A percentile compares a stretch with the other conserved stretches of the same genome.
Conservation (phyloP, 2,329 filamentous ascomycete species). For the Cadophora gregata region DNA sequence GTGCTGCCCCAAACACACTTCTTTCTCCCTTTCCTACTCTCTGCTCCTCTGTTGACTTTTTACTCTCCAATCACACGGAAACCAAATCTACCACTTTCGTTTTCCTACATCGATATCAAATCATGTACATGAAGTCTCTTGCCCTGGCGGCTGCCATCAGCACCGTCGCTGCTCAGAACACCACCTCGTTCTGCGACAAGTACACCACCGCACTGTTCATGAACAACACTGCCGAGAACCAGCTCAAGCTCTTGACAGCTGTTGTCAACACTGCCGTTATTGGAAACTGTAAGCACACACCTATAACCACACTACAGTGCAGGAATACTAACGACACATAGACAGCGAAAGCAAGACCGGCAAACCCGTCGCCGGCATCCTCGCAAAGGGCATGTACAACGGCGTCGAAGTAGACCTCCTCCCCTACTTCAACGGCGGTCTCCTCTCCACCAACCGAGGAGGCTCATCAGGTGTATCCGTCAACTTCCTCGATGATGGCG, state of each 20-base stretch:
- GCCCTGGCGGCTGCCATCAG: slow-evolving; percentile 5
- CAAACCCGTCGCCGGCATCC: slow-evolving; percentile 59
- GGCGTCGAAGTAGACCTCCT: slow-evolving; percentile 58
- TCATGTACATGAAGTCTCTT: slow-evolving; percentile 10
- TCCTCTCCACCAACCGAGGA: slow-evolving; percentile 58
- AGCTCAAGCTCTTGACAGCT: slow-evolving; percentile 58
- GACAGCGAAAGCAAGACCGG: slow-evolving; percentile 58
- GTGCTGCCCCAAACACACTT: neutral
- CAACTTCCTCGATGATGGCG: slow-evolving; percentile 65
- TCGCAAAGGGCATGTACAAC: slow-evolving; percentile 54
- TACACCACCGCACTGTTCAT: slow-evolving; percentile 28
- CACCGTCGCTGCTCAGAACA: slow-evolving; percentile 9
- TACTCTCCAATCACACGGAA: neutral
- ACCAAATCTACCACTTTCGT: slow-evolving; percentile 8
- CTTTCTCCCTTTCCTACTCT: neutral
- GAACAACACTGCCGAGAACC: slow-evolving; percentile 63
- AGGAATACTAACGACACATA: neutral
- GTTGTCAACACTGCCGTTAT: slow-evolving; percentile 68
- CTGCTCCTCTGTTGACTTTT: neutral
- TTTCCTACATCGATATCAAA: neutral
- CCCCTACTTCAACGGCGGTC: slow-evolving; percentile 60
- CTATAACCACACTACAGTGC: neutral
- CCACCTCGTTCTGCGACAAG: slow-evolving; percentile 30
- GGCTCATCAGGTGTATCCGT: slow-evolving; percentile 51
- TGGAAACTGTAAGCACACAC: slow-evolving; percentile 51